phyloP scores from a whole-genome alignment of 768 basidiomycete species.

The Mrakia hoshinonis region DNA sequence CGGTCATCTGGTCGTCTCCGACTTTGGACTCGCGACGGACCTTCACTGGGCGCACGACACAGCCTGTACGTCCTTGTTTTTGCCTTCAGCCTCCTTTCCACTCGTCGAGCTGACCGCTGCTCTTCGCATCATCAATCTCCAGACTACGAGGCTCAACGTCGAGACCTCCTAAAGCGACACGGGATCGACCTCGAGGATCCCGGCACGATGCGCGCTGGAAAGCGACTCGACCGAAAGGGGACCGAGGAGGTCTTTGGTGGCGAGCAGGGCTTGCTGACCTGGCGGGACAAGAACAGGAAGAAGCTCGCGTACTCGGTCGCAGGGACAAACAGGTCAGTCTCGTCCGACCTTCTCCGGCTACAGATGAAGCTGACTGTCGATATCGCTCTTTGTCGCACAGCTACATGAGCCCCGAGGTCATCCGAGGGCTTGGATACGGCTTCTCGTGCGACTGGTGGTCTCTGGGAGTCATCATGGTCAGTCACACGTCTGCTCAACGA shows the following conservation, averaged over 20 bases:
- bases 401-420: constrained; percentile 43
- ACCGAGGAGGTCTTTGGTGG: constrained; percentile 70
- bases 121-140: not conserved
- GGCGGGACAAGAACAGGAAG: constrained; percentile 86
- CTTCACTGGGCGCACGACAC: constrained; percentile 71
- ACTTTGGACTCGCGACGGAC: constrained; percentile 85
- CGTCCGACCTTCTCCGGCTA: not conserved
- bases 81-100: not conserved
- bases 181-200: constrained; percentile 88
- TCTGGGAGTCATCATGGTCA: constrained; percentile 77
- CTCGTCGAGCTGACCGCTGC: not conserved
- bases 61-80: constrained; percentile 50
- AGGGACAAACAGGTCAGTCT: constrained; percentile 37
- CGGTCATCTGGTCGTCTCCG: constrained; percentile 77
- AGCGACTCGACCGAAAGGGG: constrained; percentile 40
- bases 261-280: constrained; percentile 73
- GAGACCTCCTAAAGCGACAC: constrained; percentile 78
- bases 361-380: not conserved
- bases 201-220: constrained; percentile 33
- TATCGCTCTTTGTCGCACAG: not conserved
- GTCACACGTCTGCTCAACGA: not conserved
- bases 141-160: constrained; percentile 85
- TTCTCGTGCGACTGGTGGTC: constrained; percentile 99
- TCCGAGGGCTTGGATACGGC: constrained; percentile 59
- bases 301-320: constrained; percentile 55